Evolutionary conservation across 495 filamentous ascomycete species (phyloP).

Genomic region (Penicillium verhagenii): DNA sequence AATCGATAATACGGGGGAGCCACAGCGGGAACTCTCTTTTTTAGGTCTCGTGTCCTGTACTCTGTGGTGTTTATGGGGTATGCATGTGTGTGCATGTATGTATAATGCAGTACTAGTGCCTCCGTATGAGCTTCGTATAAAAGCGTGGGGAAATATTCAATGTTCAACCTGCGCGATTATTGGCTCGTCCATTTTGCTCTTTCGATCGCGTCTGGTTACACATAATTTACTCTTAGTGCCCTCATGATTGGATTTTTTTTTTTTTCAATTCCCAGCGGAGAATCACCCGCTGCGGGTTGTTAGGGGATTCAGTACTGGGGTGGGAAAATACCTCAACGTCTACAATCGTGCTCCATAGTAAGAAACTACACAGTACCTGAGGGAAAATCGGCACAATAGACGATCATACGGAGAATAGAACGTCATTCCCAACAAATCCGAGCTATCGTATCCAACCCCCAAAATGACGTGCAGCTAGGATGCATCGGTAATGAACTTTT

Average conservation of each 20-base stretch:
- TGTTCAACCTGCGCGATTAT: too few species aligned
- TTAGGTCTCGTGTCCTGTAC: slow-evolving; percentile 2
- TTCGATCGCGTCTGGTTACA: not conserved
- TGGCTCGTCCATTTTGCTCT: not conserved
- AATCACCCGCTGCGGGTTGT: not conserved
- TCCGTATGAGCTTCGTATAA: too few species aligned
- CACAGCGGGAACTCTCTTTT: not conserved
- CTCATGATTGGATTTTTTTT: not conserved
- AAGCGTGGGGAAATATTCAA: too few species aligned
- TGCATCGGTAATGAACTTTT: not conserved
- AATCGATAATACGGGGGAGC: not conserved
- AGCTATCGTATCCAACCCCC: not conserved
- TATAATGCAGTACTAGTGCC: too few species aligned
- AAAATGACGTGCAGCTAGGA: slow-evolving; percentile 1
- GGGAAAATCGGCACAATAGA: too few species aligned
- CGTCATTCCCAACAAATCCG: not conserved
- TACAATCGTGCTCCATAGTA: too few species aligned
- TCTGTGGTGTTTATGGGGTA: not conserved
- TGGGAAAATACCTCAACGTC: not conserved
- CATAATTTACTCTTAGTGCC: not conserved
- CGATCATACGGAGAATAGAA: not conserved
- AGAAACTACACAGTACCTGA: too few species aligned
- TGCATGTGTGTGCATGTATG: not conserved
- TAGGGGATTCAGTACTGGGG: too few species aligned
- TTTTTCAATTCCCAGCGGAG: too few species aligned